Conservation (phyloP, 2,329 filamentous ascomycete species). For the Botrytis aclada region DNA sequence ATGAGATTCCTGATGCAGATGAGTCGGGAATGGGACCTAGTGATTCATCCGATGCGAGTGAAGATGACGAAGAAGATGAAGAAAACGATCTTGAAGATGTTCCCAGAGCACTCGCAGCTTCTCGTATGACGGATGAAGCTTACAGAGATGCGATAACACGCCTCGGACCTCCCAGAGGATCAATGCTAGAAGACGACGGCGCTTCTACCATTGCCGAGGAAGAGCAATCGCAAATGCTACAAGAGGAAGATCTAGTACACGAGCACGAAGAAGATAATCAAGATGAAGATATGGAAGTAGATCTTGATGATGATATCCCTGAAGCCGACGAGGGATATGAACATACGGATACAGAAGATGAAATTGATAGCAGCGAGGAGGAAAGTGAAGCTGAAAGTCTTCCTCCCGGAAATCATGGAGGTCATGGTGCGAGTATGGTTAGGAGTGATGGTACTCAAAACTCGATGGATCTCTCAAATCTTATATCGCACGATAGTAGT, state of each 20-base stretch:
- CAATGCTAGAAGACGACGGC: conserved; percentile 43
- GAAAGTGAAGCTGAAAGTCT: conserved; percentile 41
- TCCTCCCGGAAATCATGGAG: conserved; percentile 22
- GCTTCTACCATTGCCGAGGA: conserved; percentile 55
- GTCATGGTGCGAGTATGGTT: conserved; percentile 33
- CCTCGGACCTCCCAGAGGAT: conserved; percentile 47
- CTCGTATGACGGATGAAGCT: conserved; percentile 56
- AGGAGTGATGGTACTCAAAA: conserved; percentile 39
- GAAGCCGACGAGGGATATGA: conserved; percentile 62
- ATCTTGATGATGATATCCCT: conserved; percentile 67
- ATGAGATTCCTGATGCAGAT: conserved; percentile 66
- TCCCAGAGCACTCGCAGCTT: conserved; percentile 35
- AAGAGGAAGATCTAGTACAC: conserved; percentile 57
- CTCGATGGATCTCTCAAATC: conserved; percentile 34
- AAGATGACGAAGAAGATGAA: conserved; percentile 40
- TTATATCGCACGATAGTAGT: conserved; percentile 33
- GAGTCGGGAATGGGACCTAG: conserved; percentile 28
- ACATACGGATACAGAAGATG: conserved; percentile 73
- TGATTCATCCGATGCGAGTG: conserved; percentile 44
- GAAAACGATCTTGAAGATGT: conserved; percentile 40
- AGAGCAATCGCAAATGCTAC: conserved; percentile 56
- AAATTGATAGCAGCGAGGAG: conserved; percentile 49
- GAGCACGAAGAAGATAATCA: conserved; percentile 36
- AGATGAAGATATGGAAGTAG: conserved; percentile 53
- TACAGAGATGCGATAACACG: conserved; percentile 57